Evolutionary conservation across 768 basidiomycete genomes (phyloP), one percentile per base, ranked within the genome.

Genomic region (Russula brevipes): DNA sequence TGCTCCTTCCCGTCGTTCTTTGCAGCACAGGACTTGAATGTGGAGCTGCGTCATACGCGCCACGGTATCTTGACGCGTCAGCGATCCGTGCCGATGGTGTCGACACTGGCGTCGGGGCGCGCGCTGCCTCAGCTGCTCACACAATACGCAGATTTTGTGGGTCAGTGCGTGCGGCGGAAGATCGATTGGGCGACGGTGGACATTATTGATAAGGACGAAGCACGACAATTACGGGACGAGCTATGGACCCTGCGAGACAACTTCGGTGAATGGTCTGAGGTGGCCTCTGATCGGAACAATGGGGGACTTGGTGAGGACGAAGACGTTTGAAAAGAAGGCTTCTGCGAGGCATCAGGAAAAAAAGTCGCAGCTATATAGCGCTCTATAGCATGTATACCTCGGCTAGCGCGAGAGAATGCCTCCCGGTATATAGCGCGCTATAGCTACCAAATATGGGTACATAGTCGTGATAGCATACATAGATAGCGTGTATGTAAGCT

Each of bases 1-100:
- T 79, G 79, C 36, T 86, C 86, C 7, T 87, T 84, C 70, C 85
- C 86, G 6, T 67, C 71, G 4, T 77, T 82, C 53, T 79, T 81
- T 68, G 38, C 52, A 31, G 47, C 52, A 66, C 60, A 67, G 60
- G 53, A 59, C 12, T 50, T 66, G 36, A 69, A 44, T 54, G 63
- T 24, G 4, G 57, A 30, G 19, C 51, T n/a, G 31, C 63, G 24
- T 47, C 65, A 47, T 66, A 59, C 64, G 11, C 53, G 57, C 39
- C 64, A 63, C 38, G 60, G 54, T 49, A 50, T 61, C 30, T 36
- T 54, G 11, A 36, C 58, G 11, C 63, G 49, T 5, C 33, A 47
- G 0, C 55, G 66, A 5, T 49, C 66, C 1, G 54, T 60, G 38
- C 63, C 63, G 17, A 64, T 64, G 46, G 33, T 61, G 16, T 69